Conservation (phyloP, 1,139 yeast genomes). For the Kodamaea suecica region DNA sequence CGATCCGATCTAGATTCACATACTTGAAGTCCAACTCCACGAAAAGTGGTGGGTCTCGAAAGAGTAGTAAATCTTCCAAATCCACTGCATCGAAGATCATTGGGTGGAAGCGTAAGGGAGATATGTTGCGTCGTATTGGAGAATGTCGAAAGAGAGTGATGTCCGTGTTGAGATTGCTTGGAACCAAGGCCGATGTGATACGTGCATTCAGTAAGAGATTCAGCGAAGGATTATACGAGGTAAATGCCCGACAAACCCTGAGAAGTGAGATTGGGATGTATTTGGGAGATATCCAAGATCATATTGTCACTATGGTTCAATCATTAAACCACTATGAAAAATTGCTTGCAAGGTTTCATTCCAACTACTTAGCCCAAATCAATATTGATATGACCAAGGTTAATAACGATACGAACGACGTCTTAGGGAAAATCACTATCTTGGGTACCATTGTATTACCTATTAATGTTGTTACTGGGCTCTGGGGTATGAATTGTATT, state of each 20-base stretch:
- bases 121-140: slow-evolving; percentile 91
- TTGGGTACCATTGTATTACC: slow-evolving; percentile 94
- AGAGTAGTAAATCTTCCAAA: slow-evolving; percentile 17
- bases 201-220: slow-evolving; percentile 91
- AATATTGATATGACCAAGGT: slow-evolving; percentile 96
- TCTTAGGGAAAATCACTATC: slow-evolving; percentile 87
- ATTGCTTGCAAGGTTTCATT: slow-evolving; percentile 85
- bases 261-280: slow-evolving; percentile 69
- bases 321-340: slow-evolving; percentile 92
- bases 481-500: slow-evolving; percentile 98
- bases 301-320: slow-evolving; percentile 92
- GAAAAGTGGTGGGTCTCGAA: slow-evolving; percentile 12
- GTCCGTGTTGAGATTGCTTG: slow-evolving; percentile 79
- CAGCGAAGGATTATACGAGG: slow-evolving; percentile 68
- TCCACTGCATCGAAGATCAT: slow-evolving; percentile 52
- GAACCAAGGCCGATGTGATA: slow-evolving; percentile 94
- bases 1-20: slow-evolving; percentile 15
- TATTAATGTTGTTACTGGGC: slow-evolving; percentile 88
- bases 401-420: slow-evolving; percentile 96
- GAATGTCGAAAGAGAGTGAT: slow-evolving; percentile 92
- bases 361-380: slow-evolving; percentile 92
- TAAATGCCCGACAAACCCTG: slow-evolving; percentile 13
- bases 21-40: slow-evolving; percentile 8
- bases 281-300: slow-evolving; percentile 83
- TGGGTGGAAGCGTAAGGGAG: slow-evolving; percentile 90